Conservation (phyloP, 1,284 basidiomycete genomes). For the Moniliella sp. region DNA sequence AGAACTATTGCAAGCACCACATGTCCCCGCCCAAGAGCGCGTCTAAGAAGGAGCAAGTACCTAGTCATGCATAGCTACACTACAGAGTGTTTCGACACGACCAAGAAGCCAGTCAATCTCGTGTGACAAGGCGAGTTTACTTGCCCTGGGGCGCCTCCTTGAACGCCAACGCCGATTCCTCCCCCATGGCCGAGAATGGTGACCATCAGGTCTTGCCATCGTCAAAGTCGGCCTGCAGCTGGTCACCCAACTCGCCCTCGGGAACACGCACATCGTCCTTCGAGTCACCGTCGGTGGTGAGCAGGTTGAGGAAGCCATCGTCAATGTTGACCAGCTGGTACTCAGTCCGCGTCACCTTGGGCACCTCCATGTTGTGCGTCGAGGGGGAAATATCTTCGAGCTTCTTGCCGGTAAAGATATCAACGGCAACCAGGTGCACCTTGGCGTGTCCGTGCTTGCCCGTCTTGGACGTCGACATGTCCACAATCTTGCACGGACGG, state of each 20-base stretch:
- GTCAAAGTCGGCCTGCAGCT: slow-evolving; percentile 56
- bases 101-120: no score
- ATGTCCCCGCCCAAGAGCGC: no score
- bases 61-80: no score
- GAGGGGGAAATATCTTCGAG: slow-evolving; percentile 88
- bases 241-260: slow-evolving; percentile 57
- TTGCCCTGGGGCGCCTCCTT: slow-evolving; percentile 32
- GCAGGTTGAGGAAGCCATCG: slow-evolving; percentile 69
- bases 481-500: slow-evolving; percentile 59
- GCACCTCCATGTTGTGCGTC: slow-evolving; percentile 97
- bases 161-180: slow-evolving; percentile 64
- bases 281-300: slow-evolving; percentile 56
- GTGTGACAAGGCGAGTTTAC: no score
- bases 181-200: slow-evolving; percentile 77
- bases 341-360: slow-evolving; percentile 74
- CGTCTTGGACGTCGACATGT: slow-evolving; percentile 98
- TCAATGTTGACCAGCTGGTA: slow-evolving; percentile 54
- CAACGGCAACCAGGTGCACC: slow-evolving; percentile 86
- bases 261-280: slow-evolving; percentile 94
- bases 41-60: no score
- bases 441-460: slow-evolving; percentile 96
- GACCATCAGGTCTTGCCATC: slow-evolving; percentile 59
- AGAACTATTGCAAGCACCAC: no score
- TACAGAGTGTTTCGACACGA: no score
- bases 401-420: slow-evolving; percentile 40